Evolutionary conservation across 1,284 basidiomycete species (phyloP), one percentile per base, ranked within the genome.

Genomic region (Sanghuangporus baumii): DNA sequence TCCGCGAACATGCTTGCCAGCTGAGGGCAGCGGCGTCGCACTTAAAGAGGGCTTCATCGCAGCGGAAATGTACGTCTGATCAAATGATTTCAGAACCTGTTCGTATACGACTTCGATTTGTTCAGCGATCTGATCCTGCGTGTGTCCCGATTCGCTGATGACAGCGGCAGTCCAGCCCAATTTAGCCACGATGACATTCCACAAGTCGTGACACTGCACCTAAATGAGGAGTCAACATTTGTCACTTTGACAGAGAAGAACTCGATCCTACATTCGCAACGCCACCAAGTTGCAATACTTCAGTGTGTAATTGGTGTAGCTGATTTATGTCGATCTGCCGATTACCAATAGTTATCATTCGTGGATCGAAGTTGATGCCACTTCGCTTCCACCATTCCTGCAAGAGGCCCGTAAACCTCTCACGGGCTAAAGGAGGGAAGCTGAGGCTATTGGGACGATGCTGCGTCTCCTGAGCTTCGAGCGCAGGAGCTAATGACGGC

Each of bases 141-240:
- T 82, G 1, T 74, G 70, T 2, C 81, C 81, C 9, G 72, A 81
- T 2, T 78, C 84, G 2, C 83, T 82, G 65, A 89, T 85, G 57
- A 83, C 77, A 2, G 84, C 77, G 5, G 23, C 12, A n/a, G 8
- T 46, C 67, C 86, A 84, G 6, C 84, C 85, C 70, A 91, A 74
- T 43, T 79, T 79, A 11, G 78, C 88, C 11, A 82, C 89, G 64
- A 91, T 81, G 52, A 85, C 73, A 12, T 80, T 70, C 89, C 89
- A 91, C 60, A 78, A 65, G 26, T 88, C 86, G 48, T 79, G 79
- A 61, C 75, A 70, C 18, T 75, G 74, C n/a, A 87, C 81, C 86
- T 88, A 58, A 56, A 34, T 37, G 14, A 26, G 43, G 50, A 23
- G 37, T 43, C 26, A 34, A 36, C 7, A 31, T 62, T 37, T 8